Percentiles rank a stretch among this genome's conserved stretches.
These are phyloP conservation scores for Coniferiporia weirii DNA, from an alignment of 1,284 basidiomycete species.

Conservation along the genomic window DNA sequence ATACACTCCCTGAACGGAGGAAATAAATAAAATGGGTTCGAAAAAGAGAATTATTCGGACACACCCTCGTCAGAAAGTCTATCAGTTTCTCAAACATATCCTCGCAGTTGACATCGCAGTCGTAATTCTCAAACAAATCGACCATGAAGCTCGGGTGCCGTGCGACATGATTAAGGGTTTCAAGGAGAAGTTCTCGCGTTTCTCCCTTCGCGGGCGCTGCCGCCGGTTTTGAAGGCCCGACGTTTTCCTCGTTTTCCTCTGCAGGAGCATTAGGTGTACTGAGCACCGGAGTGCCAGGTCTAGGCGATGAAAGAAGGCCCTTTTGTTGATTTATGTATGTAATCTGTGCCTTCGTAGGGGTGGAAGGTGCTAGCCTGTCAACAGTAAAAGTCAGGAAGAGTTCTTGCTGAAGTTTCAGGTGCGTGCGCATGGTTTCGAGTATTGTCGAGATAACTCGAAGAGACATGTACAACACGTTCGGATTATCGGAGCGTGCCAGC, in stretches of 20 bases:
- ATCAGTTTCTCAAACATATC: conserved; percentile 92
- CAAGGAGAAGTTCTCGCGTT: conserved; percentile 86
- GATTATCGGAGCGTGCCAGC: conserved; percentile 86
- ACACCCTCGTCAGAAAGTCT: conserved; percentile 82
- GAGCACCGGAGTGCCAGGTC: conserved; percentile 50
- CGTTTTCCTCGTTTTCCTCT: conserved; percentile 46
- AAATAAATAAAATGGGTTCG: background rate
- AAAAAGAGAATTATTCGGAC: background rate
- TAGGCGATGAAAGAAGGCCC: conserved; percentile 37
- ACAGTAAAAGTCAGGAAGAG: conserved; percentile 92
- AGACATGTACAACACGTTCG: conserved; percentile 71
- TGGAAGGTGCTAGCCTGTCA: conserved; percentile 74
- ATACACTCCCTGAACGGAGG: conserved; percentile 63
- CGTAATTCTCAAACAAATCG: conserved; percentile 94
- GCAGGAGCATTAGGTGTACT: conserved; percentile 33
- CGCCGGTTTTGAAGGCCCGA: conserved; percentile 52
- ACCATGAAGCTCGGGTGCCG: conserved; percentile 88
- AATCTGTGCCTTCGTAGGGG: conserved; percentile 26
- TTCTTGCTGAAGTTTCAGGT: conserved; percentile 96
- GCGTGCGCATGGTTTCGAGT: conserved; percentile 81
- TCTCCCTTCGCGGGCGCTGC: conserved; percentile 80
- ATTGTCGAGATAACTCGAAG: conserved; percentile 85
- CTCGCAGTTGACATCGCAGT: conserved; percentile 95
- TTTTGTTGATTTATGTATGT: conserved; percentile 23
- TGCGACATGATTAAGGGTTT: conserved; percentile 80